Conservation (phyloP, 2,329 filamentous ascomycete genomes). For the Colletotrichum trifolii region DNA sequence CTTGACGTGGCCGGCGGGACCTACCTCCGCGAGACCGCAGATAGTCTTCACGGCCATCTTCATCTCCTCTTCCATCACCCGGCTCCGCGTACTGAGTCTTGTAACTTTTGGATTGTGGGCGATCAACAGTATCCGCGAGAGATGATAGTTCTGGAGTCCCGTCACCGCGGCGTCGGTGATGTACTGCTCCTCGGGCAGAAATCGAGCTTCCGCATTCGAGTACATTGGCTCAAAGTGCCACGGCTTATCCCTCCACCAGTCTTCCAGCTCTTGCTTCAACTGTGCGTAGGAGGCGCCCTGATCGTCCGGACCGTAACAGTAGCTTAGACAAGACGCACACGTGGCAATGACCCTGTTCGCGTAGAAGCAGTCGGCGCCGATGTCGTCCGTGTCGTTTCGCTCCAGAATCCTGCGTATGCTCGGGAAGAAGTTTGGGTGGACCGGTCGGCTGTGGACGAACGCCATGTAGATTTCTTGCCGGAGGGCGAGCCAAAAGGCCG, state of each 20-base stretch:
- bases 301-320: slow-evolving; percentile 44
- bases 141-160: slow-evolving; percentile 43
- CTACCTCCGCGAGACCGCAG: slow-evolving; percentile 45
- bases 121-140: slow-evolving; percentile 42
- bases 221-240: slow-evolving; percentile 41
- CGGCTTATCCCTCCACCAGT: slow-evolving; percentile 44
- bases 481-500: slow-evolving; percentile 44
- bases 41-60: slow-evolving; percentile 43
- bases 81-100: slow-evolving; percentile 41
- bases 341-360: slow-evolving; percentile 43
- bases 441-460: slow-evolving; percentile 43
- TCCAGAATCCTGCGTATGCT: slow-evolving; percentile 39
- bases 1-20: background rate
- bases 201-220: slow-evolving; percentile 30
- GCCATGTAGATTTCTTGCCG: slow-evolving; percentile 46
- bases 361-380: slow-evolving; percentile 37
- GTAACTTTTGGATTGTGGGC: slow-evolving; percentile 44
- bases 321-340: slow-evolving; percentile 43
- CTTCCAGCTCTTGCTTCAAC: slow-evolving; percentile 40
- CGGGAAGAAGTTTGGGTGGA: slow-evolving; percentile 42
- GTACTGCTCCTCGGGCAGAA: slow-evolving; percentile 41
- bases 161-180: slow-evolving; percentile 44
- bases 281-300: slow-evolving; percentile 40
- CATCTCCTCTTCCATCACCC: slow-evolving; percentile 43
- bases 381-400: slow-evolving; percentile 29